Evolutionary conservation across 148 eudicot species (phyloP).

Genomic region (Persicaria tinctoria): DNA sequence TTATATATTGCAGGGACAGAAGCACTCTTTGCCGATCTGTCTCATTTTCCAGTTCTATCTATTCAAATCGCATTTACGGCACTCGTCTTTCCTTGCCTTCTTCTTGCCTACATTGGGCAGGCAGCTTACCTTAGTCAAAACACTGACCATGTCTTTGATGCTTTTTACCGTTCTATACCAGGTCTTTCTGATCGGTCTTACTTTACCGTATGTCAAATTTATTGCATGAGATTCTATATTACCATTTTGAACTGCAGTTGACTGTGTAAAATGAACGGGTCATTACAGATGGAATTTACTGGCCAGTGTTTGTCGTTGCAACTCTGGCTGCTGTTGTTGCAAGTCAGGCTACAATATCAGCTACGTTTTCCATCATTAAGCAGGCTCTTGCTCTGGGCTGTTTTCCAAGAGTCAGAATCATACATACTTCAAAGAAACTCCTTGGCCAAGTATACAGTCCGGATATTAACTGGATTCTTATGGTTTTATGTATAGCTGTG

Average conservation of each 20-base stretch:
- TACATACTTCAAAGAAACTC: conserved; percentile 81
- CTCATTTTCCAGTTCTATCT: conserved; percentile 80
- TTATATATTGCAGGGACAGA: conserved; percentile 62
- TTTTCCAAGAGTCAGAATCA: conserved; percentile 88
- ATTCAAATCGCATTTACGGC: conserved; percentile 83
- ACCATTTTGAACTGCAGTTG: not conserved
- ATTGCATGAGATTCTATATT: not conserved
- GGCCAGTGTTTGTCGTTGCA: conserved; percentile 85
- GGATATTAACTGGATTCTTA: conserved; percentile 71
- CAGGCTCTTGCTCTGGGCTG: conserved; percentile 90
- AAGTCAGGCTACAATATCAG: conserved; percentile 94
- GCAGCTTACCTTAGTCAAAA: conserved; percentile 83
- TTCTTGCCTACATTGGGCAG: conserved; percentile 87
- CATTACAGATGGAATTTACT: conserved; percentile 63
- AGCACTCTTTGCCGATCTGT: conserved; percentile 90
- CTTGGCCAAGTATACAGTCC: conserved; percentile 72
- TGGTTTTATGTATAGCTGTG: conserved; percentile 65
- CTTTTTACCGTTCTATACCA: conserved; percentile 92
- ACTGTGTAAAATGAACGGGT: not conserved
- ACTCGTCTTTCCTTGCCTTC: conserved; percentile 88
- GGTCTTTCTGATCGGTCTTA: conserved; percentile 28
- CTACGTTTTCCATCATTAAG: conserved; percentile 86
- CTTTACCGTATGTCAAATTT: not conserved
- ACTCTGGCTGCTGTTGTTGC: conserved; percentile 90
- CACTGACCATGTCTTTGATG: conserved; percentile 61